A percentile compares a stretch with the other conserved stretches of the same genome.
Conservation (phyloP, 106 monocot species). For the Posidonia australis region DNA sequence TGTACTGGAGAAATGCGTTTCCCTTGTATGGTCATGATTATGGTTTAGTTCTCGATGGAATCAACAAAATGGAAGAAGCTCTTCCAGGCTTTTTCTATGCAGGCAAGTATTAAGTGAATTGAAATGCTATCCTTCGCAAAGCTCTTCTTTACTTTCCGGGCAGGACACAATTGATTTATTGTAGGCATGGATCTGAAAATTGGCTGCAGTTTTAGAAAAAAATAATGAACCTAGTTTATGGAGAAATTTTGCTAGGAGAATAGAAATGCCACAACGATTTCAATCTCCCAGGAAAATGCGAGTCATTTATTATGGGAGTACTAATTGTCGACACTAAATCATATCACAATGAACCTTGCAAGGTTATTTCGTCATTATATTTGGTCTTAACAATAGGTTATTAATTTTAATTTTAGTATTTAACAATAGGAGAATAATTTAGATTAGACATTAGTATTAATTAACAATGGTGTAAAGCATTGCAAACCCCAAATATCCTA, state of each 20-base stretch:
- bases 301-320: no score
- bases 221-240: neutral
- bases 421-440: no score
- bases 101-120: slow-evolving; percentile 34
- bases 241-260: neutral
- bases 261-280: neutral
- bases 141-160: neutral
- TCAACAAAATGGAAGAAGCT: slow-evolving; percentile 76
- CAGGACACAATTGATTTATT: neutral
- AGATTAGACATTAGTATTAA: no score
- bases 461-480: no score
- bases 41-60: slow-evolving; percentile 64
- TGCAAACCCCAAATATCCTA: neutral
- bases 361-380: no score
- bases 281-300: no score
- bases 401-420: no score
- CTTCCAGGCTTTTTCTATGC: slow-evolving; percentile 97
- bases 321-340: no score
- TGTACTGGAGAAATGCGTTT: slow-evolving; percentile 92
- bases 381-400: no score
- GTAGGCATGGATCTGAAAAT: neutral
- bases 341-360: no score
- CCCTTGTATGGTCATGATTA: slow-evolving; percentile 80
- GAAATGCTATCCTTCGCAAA: neutral
- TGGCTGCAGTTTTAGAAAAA: neutral